Evolutionary conservation across 768 basidiomycete genomes (phyloP), one percentile per base, ranked within the genome.

Genomic region (Rhizopogon rudus): DNA sequence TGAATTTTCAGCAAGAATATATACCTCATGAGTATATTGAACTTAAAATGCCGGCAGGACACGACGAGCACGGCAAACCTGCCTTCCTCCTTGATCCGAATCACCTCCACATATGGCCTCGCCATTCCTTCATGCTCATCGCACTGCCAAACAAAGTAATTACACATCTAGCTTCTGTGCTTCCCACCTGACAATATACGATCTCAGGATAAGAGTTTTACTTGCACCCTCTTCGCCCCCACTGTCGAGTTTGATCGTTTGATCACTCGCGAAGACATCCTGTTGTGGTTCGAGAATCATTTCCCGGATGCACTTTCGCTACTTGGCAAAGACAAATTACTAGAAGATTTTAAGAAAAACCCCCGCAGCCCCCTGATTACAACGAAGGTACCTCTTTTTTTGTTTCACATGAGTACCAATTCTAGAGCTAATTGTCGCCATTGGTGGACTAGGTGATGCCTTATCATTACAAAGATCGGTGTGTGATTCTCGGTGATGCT

Each of bases 111-210:
- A 98, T 99, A 65, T 99, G 96, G 96, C 97, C 96, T 61, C 88
- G 96, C 67, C 91, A 94, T 72, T 92, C 93, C 45, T 98, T 98
- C 80, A 99, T 99, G 96, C 83, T 99, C 65, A 98, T 99, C 65
- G 96, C 93, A 20, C 84, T 99, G 55, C 94, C 96, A 61, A 99
- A 99, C 78, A 87, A 91, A 81, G 96, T 96, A 74, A 74, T 64
- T 64, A 41, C 29, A 45, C 54, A 62, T 42, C 10, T 41, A 56
- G 64, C 65, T 64, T 59, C 57, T 61, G 57, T 53, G 52, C 68
- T 65, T 65, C 70, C 67, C 63, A 57, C 57, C 55, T 60, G 53
- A 59, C 52, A 28, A 44, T 40, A 51, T 53, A 54, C 56, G 29
- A 60, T 61, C 59, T 57, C 71, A 98, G 96, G 95, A 98, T 73